Conservation (phyloP, 2,329 filamentous ascomycete genomes). For the Plectosphaerella cucumerina region DNA sequence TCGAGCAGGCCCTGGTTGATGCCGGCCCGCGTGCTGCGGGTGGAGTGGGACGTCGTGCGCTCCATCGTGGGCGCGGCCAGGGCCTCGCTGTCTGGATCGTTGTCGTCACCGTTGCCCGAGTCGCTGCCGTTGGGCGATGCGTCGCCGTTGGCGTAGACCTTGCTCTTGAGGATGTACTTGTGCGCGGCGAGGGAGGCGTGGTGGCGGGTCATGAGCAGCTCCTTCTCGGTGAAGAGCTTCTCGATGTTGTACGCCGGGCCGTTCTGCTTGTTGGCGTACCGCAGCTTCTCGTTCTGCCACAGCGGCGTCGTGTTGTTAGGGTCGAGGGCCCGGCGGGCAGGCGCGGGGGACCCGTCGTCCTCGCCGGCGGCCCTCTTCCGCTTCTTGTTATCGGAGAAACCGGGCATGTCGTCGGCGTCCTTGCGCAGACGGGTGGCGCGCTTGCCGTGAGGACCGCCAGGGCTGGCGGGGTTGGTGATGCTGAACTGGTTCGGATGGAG, state of each 20-base stretch:
- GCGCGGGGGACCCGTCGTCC: slow-evolving; percentile 60
- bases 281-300: slow-evolving; percentile 58
- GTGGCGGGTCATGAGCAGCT: slow-evolving; percentile 63
- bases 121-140: slow-evolving; percentile 51
- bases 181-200: slow-evolving; percentile 58
- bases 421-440: slow-evolving; percentile 58
- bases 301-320: slow-evolving; percentile 54
- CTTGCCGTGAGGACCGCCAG: slow-evolving; percentile 59
- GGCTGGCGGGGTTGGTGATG: slow-evolving; percentile 60
- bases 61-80: slow-evolving; percentile 56
- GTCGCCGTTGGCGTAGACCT: slow-evolving; percentile 40
- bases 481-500: slow-evolving; percentile 67
- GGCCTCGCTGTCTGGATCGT: slow-evolving; percentile 42
- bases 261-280: slow-evolving; percentile 48
- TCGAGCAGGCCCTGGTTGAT: slow-evolving; percentile 52
- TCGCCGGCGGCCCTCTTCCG: slow-evolving; percentile 57
- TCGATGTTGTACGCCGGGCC: slow-evolving; percentile 62
- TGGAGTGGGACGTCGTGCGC: slow-evolving; percentile 59
- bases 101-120: slow-evolving; percentile 45
- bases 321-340: slow-evolving; percentile 51
- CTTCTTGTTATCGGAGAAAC: slow-evolving; percentile 55
- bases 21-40: slow-evolving; percentile 56
- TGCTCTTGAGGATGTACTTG: slow-evolving; percentile 57
- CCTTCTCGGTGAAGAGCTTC: slow-evolving; percentile 68
- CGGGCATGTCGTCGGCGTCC: slow-evolving; percentile 54